Evolutionary conservation across 139 green algal species (phyloP).

Genomic region (Haematococcus sp.): DNA sequence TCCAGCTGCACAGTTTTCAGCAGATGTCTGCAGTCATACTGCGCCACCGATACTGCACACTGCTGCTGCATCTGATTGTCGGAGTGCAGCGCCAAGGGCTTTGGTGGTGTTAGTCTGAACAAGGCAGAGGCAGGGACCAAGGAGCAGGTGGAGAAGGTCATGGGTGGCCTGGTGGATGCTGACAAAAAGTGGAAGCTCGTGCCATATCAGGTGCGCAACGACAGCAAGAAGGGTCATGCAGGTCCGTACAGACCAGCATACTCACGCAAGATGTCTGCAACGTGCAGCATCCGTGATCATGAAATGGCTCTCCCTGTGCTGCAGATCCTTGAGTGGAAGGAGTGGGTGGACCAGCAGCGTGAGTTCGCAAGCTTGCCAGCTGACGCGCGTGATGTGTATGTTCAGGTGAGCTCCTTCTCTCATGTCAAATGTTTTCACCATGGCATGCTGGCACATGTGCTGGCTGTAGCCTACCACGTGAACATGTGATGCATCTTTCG

Average conservation of each 20-base stretch:
- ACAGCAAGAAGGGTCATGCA: too few relatives aligned
- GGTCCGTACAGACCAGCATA: too few relatives aligned
- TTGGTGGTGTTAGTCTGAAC: conserved; percentile 26
- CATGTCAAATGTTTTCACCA: too few relatives aligned
- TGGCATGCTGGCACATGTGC: too few relatives aligned
- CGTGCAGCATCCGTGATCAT: too few relatives aligned
- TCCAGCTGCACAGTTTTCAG: not conserved
- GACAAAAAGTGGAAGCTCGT: conserved; percentile 72
- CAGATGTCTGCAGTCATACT: too few relatives aligned
- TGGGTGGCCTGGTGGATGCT: conserved; percentile 32
- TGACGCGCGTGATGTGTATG: conserved; percentile 39
- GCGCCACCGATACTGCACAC: too few relatives aligned
- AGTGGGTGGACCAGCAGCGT: conserved; percentile 81
- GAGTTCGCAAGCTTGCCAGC: conserved; percentile 39
- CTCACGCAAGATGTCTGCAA: too few relatives aligned
- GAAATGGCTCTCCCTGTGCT: not conserved
- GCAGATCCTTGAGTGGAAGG: conserved; percentile 8
- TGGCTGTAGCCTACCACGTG: too few relatives aligned
- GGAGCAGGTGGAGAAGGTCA: not conserved
- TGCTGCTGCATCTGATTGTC: not conserved
- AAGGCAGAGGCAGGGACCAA: not conserved
- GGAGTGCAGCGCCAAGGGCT: conserved; percentile 54
- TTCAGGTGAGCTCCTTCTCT: conserved; percentile 62
- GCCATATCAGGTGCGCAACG: conserved; percentile 4
- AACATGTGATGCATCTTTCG: too few relatives aligned